phyloP scores from a whole-genome alignment of 306 rosid species.

The Prinsepia uniflora region DNA sequence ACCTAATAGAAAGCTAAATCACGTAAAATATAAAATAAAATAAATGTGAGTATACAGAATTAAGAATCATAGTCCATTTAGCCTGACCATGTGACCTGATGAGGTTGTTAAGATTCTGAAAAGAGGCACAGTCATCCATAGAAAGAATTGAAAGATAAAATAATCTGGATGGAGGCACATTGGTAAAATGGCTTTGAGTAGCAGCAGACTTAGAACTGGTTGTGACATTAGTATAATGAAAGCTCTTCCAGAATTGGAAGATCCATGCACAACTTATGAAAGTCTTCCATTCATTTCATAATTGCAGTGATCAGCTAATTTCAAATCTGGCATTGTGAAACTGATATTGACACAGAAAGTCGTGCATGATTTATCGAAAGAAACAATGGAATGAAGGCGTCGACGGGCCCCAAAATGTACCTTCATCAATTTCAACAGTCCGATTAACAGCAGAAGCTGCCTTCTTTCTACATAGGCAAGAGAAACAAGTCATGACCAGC shows the following conservation, averaged over 20 bases:
- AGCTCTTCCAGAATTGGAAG: constrained; percentile 2
- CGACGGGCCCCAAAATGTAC: constrained; percentile 23
- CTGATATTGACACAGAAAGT: not conserved
- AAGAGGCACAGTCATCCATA: not conserved
- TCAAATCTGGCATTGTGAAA: not conserved
- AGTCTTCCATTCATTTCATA: not conserved
- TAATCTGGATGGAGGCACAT: not conserved
- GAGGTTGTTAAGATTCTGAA: not conserved
- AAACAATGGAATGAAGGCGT: not conserved
- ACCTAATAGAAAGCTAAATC: constrained; percentile 5
- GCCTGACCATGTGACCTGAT: constrained; percentile 4
- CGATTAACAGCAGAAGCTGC: constrained; percentile 29
- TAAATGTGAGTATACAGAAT: not conserved
- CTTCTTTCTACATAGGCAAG: constrained; percentile 32
- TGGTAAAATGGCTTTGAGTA: not conserved
- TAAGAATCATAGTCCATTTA: not conserved
- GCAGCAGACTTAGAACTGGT: not conserved
- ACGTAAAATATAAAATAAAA: not conserved
- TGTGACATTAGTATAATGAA: not conserved
- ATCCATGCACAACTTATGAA: constrained; percentile 10
- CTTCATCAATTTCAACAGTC: constrained; percentile 35
- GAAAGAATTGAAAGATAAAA: not conserved
- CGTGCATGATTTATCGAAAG: not conserved
- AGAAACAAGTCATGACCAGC: constrained; percentile 55
- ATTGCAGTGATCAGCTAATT: constrained; percentile 6